Evolutionary conservation across 495 filamentous ascomycete species (phyloP), one percentile per base, ranked within the genome.

Genomic region (Evernia prunastri): DNA sequence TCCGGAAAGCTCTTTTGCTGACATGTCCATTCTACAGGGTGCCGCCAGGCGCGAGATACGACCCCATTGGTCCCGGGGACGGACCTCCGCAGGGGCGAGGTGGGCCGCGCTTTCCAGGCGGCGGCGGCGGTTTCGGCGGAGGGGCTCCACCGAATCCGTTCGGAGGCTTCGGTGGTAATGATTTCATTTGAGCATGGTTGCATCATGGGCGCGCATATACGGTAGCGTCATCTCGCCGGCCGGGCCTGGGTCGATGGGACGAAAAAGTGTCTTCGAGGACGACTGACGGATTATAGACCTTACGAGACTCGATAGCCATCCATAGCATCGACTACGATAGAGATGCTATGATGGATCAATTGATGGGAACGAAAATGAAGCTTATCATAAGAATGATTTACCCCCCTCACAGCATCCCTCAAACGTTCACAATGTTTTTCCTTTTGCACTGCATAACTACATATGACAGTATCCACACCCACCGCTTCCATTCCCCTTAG

Each of bases 31-130:
- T 77, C 74, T 65, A 68, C 75, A 80, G 77, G 49, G 78, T 76
- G 40, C 83, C 83, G 8, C 80, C 79, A 8, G 87, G 87, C 36
- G 76, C 85, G 31, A 72, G 87, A 68, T 90, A 91, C 75, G 94
- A 97, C 80, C 94, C 92, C 11, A 72, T 91, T 18, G 89, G 89
- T 0, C 94, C 94, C 2, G 90, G 91, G 18, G 80, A 81, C 63
- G 75, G 72, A 17, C 79, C 82, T 17, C 78, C 80, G n/a, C 74
- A 80, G 70, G 73, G 77, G 35, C 74, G 76, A 61, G 81, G 82
- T 5, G 79, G 81, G 23, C 70, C 76, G n/a, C 63, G 80, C 53
- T 78, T 77, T 9, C 77, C 75, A 17, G 77, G 78, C 18, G 72
- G 72, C 6, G 73, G 64, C 27, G 72, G 70, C n/a, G 74, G 75